Base-by-base conservation (phyloP, 2,329 filamentous ascomycete genomes). In the Ceratocystis cubensis region DNA sequence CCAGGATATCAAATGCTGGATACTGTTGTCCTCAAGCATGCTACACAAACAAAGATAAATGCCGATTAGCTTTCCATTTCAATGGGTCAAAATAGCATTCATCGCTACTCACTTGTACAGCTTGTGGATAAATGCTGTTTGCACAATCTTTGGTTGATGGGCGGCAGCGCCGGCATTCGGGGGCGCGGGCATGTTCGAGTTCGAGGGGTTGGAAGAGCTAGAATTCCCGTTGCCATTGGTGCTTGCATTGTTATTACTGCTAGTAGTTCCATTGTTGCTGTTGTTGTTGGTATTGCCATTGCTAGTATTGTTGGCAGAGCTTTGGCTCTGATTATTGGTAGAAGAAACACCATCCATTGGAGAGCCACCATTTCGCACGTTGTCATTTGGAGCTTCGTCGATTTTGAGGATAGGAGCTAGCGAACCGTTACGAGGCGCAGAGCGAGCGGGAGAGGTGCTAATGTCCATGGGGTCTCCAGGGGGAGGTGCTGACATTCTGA, bases 41-140 rank as follows among this genome's bases (percentile, higher is more conserved):
- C 93, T 97, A 74, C 70, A 59, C 63, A 66, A 64, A 59, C 33
- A 22, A 57, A 63, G 64, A 64, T 44, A 28, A 37, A n/a, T 3
- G 63, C 76, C 72, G 75, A 72, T 69, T 50, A 50, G 46, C 46
- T 22, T n/a, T n/a, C n/a, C 1, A n/a, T 50, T 50, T 50, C 15
- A n/a, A 22, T 20, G 46, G 46, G 45, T 25, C 30, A 6, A 53
- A 61, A 61, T 37, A 17, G 15, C 28, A 20, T 28, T 10, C 25
- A 20, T 22, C 5, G 48, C 20, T 41, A 66, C 67, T 46, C 25
- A 96, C 92, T 95, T 96, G 81, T 97, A 99, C 45, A 99, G 84
- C 77, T 99, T 99, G 76, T 99, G 94, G 70, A 99, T 97, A 73
- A 99, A 99, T 25, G 94, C 94, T 10, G 94, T 97, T 78, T 99